These are phyloP conservation scores for Chaetomium globosum DNA, from an alignment of 2,329 filamentous ascomycete species.

Conservation along the genomic window DNA sequence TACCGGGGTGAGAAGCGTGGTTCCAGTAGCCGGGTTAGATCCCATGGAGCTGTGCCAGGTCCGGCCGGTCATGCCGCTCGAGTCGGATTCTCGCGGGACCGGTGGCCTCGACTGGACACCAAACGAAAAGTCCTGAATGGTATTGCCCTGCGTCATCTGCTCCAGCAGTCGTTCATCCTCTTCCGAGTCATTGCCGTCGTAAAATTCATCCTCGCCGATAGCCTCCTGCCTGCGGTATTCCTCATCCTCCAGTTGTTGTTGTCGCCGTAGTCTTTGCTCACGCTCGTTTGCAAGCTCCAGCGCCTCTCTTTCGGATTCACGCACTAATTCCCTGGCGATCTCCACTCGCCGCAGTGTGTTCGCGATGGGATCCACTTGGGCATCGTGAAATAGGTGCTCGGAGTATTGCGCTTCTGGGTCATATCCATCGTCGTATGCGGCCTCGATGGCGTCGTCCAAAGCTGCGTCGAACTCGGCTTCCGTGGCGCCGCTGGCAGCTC, in stretches of 20 bases:
- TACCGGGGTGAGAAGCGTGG: constrained; percentile 71
- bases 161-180: constrained; percentile 80
- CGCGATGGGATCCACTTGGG: constrained; percentile 51
- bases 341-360: constrained; percentile 69
- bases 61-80: constrained; percentile 73
- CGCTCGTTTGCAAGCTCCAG: constrained; percentile 63
- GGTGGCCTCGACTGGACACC: constrained; percentile 66
- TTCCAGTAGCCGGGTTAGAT: constrained; percentile 70
- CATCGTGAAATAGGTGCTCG: constrained; percentile 42
- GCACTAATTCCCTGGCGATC: constrained; percentile 72
- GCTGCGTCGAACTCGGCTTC: constrained; percentile 93
- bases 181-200: constrained; percentile 65
- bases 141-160: constrained; percentile 82
- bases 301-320: constrained; percentile 72
- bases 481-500: constrained; percentile 69
- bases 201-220: constrained; percentile 59
- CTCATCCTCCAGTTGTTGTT: constrained; percentile 50
- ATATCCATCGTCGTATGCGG: constrained; percentile 89
- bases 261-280: constrained; percentile 55
- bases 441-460: constrained; percentile 91
- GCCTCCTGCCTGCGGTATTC: constrained; percentile 41
- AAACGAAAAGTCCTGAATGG: constrained; percentile 80
- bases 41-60: constrained; percentile 80
- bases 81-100: constrained; percentile 77
- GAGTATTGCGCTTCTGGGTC: constrained; percentile 57